Evolutionary conservation across 495 filamentous ascomycete species (phyloP), one percentile per base, ranked within the genome.

Genomic region (Hypoxylon perforatum): DNA sequence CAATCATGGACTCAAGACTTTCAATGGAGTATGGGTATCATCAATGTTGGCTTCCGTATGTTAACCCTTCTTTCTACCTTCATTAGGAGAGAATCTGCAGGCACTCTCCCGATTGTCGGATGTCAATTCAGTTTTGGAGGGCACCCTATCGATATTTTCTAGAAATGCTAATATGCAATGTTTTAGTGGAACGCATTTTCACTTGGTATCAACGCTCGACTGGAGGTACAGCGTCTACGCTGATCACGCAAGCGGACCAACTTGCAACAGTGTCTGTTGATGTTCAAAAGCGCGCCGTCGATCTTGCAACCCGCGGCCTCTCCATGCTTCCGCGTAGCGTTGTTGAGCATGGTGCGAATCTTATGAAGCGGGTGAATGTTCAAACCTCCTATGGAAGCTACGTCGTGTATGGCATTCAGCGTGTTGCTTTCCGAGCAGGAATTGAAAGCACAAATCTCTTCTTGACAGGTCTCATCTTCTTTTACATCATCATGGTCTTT

Each of bases 11-110:
- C 94, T 1, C 94, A 98, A 80, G 95, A 98, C 72, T 97, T 98
- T 81, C 89, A 94, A 76, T 99, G 95, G 95, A 96, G 88, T 74
- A 94, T 99, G 92, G 95, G 95, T 71, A 94, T 99, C 69, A 96
- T 99, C 69, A 84, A 86, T 52, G 85, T 98, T 55, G 81, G 80
- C 33, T 99, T 45, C 21, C 61, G 66, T 69, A 69, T 21, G 66
- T 63, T 28, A 51, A 51, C 19, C 33, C 41, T 12, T 45, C 25
- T 15, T 36, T 22, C 23, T 36, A 22, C 17, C 44, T 51, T 12
- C 45, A 14, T 18, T 0, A 15, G 7, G 41, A 17, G 17, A 15
- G 38, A 10, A 41, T 15, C 8, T 38, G 36, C 14, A 11, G 4
- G 10, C 12, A 11, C 9, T 11, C 14, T 12, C 14, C 1, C 14